Base-by-base conservation (phyloP, 1,284 basidiomycete species). In the Boletus calvinii region DNA sequence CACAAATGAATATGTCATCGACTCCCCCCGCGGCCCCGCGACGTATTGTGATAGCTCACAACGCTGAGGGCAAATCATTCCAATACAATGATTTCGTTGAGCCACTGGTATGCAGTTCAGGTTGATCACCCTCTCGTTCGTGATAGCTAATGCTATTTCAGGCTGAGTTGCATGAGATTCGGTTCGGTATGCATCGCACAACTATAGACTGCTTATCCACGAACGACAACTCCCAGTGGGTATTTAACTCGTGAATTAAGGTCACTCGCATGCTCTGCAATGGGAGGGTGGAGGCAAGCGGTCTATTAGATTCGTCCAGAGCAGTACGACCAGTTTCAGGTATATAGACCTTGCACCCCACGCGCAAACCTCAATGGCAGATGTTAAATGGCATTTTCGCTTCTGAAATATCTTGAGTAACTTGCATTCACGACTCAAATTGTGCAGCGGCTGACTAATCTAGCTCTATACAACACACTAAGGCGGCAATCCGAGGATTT, bases 41-140 rank as follows among this genome's bases (percentile, higher is more conserved):
- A 44, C 77, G 79, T 43, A 70, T 84, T 50, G 77, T 84, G 11
- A 81, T 80, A 34, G 61, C 71, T 8, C 80, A 84, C 59, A 62
- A 75, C 54, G 55, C 60, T 13, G 54, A 67, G 31, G 78, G 76
- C 13, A 59, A 61, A 18, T 68, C 69, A 50, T 60, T 78, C 12
- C 63, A 69, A 45, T 69, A 60, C 55, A 68, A 79, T 54, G 52
- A 42, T 22, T 42, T 53, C 20, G 45, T 74, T 20, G 55, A 42
- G 34, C 39, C 62, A 41, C 22, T 30, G 35, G 54, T 37, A 32
- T n/a, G 42, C 30, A 5, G 44, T 30, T 17, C 24, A 37, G 15
- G 13, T 51, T 29, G 26, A 48, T 17, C 30, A 15, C 15, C 2
- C 49, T 50, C 12, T 24, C 18, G n/a, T 54, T 13, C 6, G 8